Conservation (phyloP, 768 basidiomycete genomes). For the Russula dissimulans region DNA sequence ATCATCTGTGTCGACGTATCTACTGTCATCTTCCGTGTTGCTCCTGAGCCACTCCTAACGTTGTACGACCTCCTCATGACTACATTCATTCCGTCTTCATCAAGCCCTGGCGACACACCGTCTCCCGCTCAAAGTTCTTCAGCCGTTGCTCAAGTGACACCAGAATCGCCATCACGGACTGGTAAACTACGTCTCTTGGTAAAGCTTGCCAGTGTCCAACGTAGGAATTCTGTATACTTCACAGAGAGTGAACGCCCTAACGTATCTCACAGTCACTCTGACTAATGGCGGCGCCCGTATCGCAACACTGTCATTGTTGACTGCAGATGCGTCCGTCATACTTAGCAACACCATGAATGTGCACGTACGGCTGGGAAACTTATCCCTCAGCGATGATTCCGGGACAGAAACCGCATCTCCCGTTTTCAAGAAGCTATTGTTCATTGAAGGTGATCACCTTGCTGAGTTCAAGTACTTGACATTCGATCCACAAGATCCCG, state of each 20-base stretch:
- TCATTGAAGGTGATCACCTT: slow-evolving; percentile 90
- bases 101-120: slow-evolving; percentile 7
- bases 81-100: slow-evolving; percentile 66
- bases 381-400: slow-evolving; percentile 74
- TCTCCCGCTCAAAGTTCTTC: neutral
- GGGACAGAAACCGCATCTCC: slow-evolving; percentile 39
- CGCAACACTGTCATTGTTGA: slow-evolving; percentile 83
- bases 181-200: slow-evolving; percentile 71
- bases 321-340: slow-evolving; percentile 76
- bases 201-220: slow-evolving; percentile 76
- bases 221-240: slow-evolving; percentile 32
- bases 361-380: slow-evolving; percentile 71
- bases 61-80: slow-evolving; percentile 97
- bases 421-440: slow-evolving; percentile 77
- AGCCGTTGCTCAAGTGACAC: neutral
- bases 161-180: slow-evolving; percentile 1
- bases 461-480: slow-evolving; percentile 94
- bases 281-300: slow-evolving; percentile 61
- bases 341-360: slow-evolving; percentile 68
- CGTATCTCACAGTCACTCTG: slow-evolving; percentile 49
- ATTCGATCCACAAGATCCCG: slow-evolving; percentile 60
- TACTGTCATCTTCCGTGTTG: slow-evolving; percentile 80
- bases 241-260: neutral
- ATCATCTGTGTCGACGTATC: slow-evolving; percentile 80
- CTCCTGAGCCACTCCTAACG: slow-evolving; percentile 83